phyloP scores from a whole-genome alignment of 108 stramenopile genomes.

The Nannochloropsis salina region DNA sequence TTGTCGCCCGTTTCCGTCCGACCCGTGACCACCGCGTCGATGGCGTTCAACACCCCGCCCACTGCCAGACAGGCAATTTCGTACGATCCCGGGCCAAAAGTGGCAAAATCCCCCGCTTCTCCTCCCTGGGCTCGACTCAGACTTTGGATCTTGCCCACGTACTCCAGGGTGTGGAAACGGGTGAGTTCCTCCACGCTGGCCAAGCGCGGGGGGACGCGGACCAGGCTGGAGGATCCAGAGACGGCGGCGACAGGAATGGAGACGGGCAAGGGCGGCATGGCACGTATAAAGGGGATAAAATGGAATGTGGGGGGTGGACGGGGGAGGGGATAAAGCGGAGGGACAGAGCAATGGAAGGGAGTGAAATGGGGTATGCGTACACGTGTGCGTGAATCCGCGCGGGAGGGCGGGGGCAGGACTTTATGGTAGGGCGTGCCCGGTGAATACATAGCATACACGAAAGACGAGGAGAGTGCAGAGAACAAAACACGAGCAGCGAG shows the following conservation, averaged over 20 bases:
- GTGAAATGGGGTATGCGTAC: too few species aligned
- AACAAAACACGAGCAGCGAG: background rate
- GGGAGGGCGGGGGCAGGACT: background rate
- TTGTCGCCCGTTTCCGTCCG: background rate
- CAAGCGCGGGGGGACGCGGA: constrained; percentile 1
- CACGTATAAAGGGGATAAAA: background rate
- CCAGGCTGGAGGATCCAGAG: background rate
- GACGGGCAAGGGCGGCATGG: too few species aligned
- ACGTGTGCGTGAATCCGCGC: too few species aligned
- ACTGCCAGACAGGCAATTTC: constrained; percentile 32
- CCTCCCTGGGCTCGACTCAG: background rate
- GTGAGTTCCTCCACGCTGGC: constrained; percentile 33
- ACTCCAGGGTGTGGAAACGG: background rate
- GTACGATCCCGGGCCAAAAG: background rate
- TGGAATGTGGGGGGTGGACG: background rate
- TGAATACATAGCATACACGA: background rate
- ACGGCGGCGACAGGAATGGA: too few species aligned
- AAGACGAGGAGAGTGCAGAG: background rate
- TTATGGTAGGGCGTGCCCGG: background rate
- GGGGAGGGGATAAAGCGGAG: background rate
- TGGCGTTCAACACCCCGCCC: constrained; percentile 29
- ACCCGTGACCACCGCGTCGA: background rate
- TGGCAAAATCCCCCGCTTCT: background rate
- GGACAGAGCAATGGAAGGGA: too few species aligned
- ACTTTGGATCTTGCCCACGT: background rate